These are phyloP conservation scores for Lepiota brunneoincarnata DNA, from an alignment of 768 basidiomycete genomes.

Conservation along the genomic window DNA sequence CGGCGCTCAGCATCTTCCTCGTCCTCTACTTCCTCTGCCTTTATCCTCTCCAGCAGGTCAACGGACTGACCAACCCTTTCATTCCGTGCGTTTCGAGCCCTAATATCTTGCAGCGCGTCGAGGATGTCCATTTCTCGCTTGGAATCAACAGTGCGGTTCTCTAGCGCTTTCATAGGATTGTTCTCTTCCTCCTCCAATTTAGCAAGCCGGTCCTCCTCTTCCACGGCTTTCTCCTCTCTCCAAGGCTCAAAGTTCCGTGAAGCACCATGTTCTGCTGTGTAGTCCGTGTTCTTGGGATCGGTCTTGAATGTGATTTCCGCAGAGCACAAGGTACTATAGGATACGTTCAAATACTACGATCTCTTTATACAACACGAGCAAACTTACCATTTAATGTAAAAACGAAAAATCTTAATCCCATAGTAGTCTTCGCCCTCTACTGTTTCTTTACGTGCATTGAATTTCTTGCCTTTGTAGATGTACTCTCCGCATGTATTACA, in stretches of 20 bases:
- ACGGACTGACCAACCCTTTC: slow-evolving; percentile 79
- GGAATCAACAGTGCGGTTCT: slow-evolving; percentile 88
- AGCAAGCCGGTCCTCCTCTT: slow-evolving; percentile 82
- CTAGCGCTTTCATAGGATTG: slow-evolving; percentile 95
- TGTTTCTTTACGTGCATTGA: slow-evolving; percentile 98
- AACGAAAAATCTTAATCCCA: slow-evolving; percentile 95
- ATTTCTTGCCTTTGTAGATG: slow-evolving; percentile 99
- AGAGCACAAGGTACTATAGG: slow-evolving; percentile 82
- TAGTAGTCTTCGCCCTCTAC: slow-evolving; percentile 97
- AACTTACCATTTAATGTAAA: slow-evolving; percentile 86
- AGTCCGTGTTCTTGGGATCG: slow-evolving; percentile 97
- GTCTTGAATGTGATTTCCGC: slow-evolving; percentile 99
- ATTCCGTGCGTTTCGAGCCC: slow-evolving; percentile 82
- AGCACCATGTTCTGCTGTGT: slow-evolving; percentile 91
- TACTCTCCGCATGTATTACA: slow-evolving; percentile 98
- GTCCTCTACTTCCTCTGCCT: slow-evolving; percentile 67
- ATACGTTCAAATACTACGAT: slow-evolving; percentile 15
- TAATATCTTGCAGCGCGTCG: slow-evolving; percentile 92
- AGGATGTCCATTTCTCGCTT: slow-evolving; percentile 98
- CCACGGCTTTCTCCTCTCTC: slow-evolving; percentile 76
- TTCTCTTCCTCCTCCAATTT: slow-evolving; percentile 91
- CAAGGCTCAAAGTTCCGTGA: slow-evolving; percentile 98
- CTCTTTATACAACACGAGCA: slow-evolving; percentile 3
- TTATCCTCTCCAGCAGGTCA: slow-evolving; percentile 63
- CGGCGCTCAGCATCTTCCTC: slow-evolving; percentile 72